Percentiles rank a stretch among this genome's conserved stretches.
Conservation (phyloP, 2,329 filamentous ascomycete genomes). For the Scortechinia acanthostroma region DNA sequence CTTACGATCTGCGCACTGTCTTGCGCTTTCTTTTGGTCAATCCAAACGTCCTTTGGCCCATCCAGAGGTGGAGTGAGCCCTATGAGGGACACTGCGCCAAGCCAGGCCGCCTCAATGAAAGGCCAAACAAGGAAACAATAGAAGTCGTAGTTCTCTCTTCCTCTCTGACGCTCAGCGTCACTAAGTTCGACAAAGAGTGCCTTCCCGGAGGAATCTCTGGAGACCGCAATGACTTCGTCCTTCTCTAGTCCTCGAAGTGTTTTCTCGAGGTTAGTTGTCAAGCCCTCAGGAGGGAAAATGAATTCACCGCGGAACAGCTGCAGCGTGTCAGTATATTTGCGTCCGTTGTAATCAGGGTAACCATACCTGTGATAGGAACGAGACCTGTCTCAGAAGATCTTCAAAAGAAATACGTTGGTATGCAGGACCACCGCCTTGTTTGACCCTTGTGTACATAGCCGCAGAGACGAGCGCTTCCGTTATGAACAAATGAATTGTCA, state of each 20-base stretch:
- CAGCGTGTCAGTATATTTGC: neutral
- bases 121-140: conserved; percentile 99
- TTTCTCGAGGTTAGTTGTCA: conserved; percentile 72
- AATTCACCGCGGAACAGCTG: conserved; percentile 89
- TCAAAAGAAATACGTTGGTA: conserved; percentile 73
- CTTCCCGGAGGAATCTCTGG: conserved; percentile 42
- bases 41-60: conserved; percentile 61
- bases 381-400: conserved; percentile 71
- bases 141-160: conserved; percentile 93
- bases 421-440: conserved; percentile 77
- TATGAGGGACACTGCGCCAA: conserved; percentile 81
- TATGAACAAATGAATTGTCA: conserved; percentile 98
- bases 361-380: conserved; percentile 69
- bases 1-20: conserved; percentile 73
- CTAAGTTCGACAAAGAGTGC: conserved; percentile 69
- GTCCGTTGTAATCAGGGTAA: neutral
- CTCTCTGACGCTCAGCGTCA: conserved; percentile 66
- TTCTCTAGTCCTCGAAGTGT: conserved; percentile 72
- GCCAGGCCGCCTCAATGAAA: conserved; percentile 90
- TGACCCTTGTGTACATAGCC: conserved; percentile 83
- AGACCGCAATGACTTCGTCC: conserved; percentile 70
- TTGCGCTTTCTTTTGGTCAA: conserved; percentile 72
- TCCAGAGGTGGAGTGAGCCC: conserved; percentile 70
- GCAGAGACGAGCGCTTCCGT: conserved; percentile 84
- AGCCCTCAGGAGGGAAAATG: conserved; percentile 84